Evolutionary conservation across 192 early-diverging fungal species (phyloP), one percentile per base, ranked within the genome.

Genomic region (Funneliformis geosporum): DNA sequence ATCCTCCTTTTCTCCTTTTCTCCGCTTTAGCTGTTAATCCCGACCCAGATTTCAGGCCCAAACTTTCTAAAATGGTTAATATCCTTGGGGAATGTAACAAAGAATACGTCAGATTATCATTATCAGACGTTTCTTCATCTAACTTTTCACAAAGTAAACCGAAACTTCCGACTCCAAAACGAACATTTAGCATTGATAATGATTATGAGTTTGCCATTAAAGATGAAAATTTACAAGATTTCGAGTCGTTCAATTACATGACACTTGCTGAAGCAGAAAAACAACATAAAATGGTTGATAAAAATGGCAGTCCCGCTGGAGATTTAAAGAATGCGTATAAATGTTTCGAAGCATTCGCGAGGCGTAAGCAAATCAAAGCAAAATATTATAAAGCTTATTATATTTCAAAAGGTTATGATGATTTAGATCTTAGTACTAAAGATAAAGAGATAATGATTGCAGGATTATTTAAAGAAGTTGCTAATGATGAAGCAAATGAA

Each of bases 401-500:
- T 12, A 27, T 66, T 66, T 66, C 25, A 12, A 38, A 12, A 38
- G 18, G 11, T 5, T 27, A 14, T 16, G 18, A 21, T 55, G 50
- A 55, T 33, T 33, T 33, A 60, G 18, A 18, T 2, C 59, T 14
- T 5, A 66, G 16, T 21, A 40, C 8, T 5, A 43, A 1, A 9
- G 23, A 69, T 43, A 69, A 42, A 43, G 38, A 43, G 8, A 44
- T 5, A n/a, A 38, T 14, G 9, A 40, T 40, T n/a, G 67, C 67
- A 3, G 21, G 43, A 69, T 23, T 43, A 23, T 69, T 69, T 69
- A 69, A 69, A 69, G 67, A 69, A 69, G 33, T 42, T n/a, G 67
- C 67, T n/a, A 40, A 43, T 43, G 39, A 69, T 69, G 67, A 43
- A 69, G 39, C 16, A 43, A 55, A 55, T 55, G 50, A 55, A n/a